Evolutionary conservation across 2,329 filamentous ascomycete species (phyloP), one percentile per base, ranked within the genome.

Genomic region (Davidsoniella virescens): DNA sequence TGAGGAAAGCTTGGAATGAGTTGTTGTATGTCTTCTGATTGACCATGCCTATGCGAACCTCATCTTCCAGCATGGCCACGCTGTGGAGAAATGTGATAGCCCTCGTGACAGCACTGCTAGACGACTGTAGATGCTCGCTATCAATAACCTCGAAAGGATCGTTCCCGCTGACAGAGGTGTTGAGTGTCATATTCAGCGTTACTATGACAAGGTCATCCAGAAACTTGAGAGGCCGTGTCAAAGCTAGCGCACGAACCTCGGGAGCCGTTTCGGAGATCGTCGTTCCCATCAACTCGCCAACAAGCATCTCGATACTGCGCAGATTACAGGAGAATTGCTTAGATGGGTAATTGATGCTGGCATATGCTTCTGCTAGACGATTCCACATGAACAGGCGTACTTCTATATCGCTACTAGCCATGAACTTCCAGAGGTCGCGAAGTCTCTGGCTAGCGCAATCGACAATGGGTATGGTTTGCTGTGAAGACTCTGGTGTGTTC

Each of bases 281-380:
- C 54, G 92, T 83, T 18, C 67, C 64, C 52, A 73, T 71, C 36
- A 78, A 65, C 54, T 78, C 74, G 17, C 69, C 69, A 2, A 92
- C 70, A 17, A 96, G 76, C 58, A 88, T 82, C 61, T 93, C 86
- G 44, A 96, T 85, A 56, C 84, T 86, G 57, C 84, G 82, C 26
- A 98, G 69, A 54, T 85, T 77, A 63, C 88, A 96, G 0, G 85
- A 93, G 26, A 95, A 78, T 12, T 92, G 80, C 62, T 94, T 95
- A 0, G 90, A 87, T 0, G 77, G 69, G 58, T 95, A 94, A 6
- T 84, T 76, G 54, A 98, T 94, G 6, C 75, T 76, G 48, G 80
- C 74, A 59, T 98, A 98, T 0, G 92, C 90, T 55, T 92, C 84
- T 37, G 86, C 81, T n/a, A 98, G 73, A 47, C 87, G 80, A 54